Percentiles rank a stretch among this genome's conserved stretches.
Conservation (phyloP, 805 yeast genomes). For the Monosporozyma servazzii region DNA sequence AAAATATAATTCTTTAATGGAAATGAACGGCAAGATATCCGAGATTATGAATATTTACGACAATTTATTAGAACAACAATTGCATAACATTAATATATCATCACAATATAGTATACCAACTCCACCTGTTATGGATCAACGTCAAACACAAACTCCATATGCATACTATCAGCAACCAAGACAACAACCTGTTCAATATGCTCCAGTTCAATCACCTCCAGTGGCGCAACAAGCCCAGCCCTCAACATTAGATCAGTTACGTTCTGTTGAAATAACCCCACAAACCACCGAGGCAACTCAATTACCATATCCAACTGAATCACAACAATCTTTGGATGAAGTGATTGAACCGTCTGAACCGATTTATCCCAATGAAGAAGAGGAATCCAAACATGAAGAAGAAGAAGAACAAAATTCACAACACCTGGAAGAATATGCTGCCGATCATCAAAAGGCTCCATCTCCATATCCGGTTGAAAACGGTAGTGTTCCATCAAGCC, state of each 20-base stretch:
- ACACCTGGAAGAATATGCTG: background rate
- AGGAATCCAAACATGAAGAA: slow-evolving; percentile 3
- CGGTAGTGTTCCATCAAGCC: background rate
- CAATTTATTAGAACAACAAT: slow-evolving; percentile 53
- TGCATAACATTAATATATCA: slow-evolving; percentile 31
- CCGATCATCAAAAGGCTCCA: background rate
- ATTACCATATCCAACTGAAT: slow-evolving; percentile 4
- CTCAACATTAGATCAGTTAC: background rate
- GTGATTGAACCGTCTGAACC: slow-evolving; percentile 17
- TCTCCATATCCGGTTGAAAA: background rate
- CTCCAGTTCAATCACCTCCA: background rate
- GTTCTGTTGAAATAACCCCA: background rate
- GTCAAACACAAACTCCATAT: slow-evolving; percentile 3
- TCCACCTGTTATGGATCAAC: slow-evolving; percentile 19
- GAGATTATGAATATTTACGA: slow-evolving; percentile 73
- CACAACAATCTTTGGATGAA: background rate
- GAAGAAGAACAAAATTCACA: background rate
- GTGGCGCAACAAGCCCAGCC: background rate
- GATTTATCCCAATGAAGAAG: slow-evolving; percentile 25
- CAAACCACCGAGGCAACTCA: background rate
- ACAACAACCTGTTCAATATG: background rate
- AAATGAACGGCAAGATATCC: slow-evolving; percentile 69
- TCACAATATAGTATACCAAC: slow-evolving; percentile 24
- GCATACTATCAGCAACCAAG: slow-evolving; percentile 7
- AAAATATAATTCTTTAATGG: slow-evolving; percentile 57